A percentile compares a stretch with the other conserved stretches of the same genome.
These are phyloP conservation scores for Podospora tetraspora DNA, from an alignment of 495 filamentous ascomycete species.

Conservation along the genomic window DNA sequence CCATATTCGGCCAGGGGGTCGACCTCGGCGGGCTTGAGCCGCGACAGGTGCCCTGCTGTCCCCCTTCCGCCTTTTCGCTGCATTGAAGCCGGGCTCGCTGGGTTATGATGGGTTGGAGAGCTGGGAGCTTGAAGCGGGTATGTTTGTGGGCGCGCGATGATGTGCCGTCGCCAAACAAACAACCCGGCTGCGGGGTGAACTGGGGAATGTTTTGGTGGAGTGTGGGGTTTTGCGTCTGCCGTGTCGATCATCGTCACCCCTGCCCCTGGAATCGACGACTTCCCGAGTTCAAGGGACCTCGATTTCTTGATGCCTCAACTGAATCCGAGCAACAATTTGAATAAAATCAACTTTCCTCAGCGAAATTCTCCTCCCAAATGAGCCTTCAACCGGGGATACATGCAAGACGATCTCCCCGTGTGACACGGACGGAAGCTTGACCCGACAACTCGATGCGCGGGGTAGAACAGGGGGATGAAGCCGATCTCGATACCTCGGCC, in stretches of 20 bases:
- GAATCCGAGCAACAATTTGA: not conserved
- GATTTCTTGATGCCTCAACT: not conserved
- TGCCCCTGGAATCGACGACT: not conserved
- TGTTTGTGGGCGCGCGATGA: not conserved
- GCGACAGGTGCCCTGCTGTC: conserved; percentile 54
- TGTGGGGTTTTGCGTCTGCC: not conserved
- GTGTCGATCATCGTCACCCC: not conserved
- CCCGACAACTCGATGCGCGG: not conserved
- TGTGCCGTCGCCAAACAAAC: not conserved
- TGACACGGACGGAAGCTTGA: not conserved
- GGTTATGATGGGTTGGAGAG: not conserved
- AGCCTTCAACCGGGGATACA: not conserved
- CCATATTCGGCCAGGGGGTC: conserved; percentile 76
- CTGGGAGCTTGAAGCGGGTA: not conserved
- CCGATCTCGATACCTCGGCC: not conserved
- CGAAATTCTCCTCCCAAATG: too few relatives aligned
- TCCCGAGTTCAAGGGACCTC: not conserved
- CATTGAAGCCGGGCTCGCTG: conserved; percentile 14
- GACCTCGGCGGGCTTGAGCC: conserved; percentile 61
- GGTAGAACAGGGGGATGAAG: not conserved
- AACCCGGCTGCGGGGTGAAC: not conserved
- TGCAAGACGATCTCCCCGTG: not conserved
- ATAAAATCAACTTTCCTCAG: not conserved
- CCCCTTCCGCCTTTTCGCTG: conserved; percentile 37
- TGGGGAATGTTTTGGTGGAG: not conserved